Conservation (phyloP, 805 yeast genomes). For the Pichia cephalocereana region DNA sequence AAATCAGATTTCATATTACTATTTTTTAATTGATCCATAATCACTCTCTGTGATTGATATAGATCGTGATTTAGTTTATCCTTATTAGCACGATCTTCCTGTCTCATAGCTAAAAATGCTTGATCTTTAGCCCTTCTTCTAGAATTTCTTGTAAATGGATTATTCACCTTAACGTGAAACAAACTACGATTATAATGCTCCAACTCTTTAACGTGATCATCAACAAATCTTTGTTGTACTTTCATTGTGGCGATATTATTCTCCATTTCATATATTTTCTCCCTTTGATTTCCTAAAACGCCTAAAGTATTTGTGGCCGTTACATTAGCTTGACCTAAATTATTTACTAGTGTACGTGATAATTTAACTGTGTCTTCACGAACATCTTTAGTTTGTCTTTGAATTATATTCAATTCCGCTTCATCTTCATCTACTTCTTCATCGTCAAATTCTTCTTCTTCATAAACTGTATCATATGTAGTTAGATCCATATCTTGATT, state of each 20-base stretch:
- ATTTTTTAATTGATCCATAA: slow-evolving; percentile 41
- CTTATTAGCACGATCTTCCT: slow-evolving; percentile 24
- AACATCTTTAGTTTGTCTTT: slow-evolving; percentile 58
- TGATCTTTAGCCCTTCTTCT: slow-evolving; percentile 69
- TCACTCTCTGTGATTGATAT: slow-evolving; percentile 20
- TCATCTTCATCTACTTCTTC: slow-evolving; percentile 76
- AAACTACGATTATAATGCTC: slow-evolving; percentile 72
- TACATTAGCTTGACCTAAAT: slow-evolving; percentile 64
- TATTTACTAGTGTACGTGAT: slow-evolving; percentile 70
- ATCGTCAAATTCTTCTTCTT: slow-evolving; percentile 19
- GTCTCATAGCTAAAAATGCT: slow-evolving; percentile 43
- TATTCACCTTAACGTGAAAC: slow-evolving; percentile 71
- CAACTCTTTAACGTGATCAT: slow-evolving; percentile 71
- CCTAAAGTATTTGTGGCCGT: slow-evolving; percentile 80
- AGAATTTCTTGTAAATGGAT: slow-evolving; percentile 82
- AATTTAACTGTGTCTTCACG: slow-evolving; percentile 74
- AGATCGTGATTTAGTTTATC: slow-evolving; percentile 18
- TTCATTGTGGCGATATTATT: slow-evolving; percentile 54
- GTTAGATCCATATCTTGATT: slow-evolving; percentile 19
- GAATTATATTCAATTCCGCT: slow-evolving; percentile 74
- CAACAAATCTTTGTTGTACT: slow-evolving; percentile 75
- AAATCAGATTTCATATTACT: slow-evolving; percentile 20
- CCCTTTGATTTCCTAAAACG: slow-evolving; percentile 89
- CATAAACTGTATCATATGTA: slow-evolving; percentile 19
- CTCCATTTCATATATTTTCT: slow-evolving; percentile 72